Evolutionary conservation across 805 yeast species (phyloP).

Genomic region (Middelhovenomyces tepae): DNA sequence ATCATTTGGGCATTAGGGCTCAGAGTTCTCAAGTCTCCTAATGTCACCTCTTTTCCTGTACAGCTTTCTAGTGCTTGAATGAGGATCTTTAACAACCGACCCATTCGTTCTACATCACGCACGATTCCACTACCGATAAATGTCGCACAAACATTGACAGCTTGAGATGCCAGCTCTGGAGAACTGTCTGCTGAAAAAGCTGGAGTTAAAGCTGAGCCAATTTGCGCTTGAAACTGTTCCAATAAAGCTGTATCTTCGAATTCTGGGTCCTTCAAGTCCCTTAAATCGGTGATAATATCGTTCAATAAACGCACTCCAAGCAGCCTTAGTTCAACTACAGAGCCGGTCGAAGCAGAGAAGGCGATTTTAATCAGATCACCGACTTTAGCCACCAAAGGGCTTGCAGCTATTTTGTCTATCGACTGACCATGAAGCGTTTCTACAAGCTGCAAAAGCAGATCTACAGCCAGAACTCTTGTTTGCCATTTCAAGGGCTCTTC

Average conservation of each 20-base stretch:
- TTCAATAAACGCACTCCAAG: conserved; percentile 62
- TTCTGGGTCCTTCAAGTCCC: conserved; percentile 59
- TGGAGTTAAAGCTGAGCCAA: conserved; percentile 81
- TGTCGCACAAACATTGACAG: conserved; percentile 69
- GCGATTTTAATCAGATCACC: conserved; percentile 67
- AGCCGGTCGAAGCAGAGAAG: conserved; percentile 72
- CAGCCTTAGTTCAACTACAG: conserved; percentile 49
- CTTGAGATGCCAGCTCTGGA: conserved; percentile 64
- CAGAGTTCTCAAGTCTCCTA: conserved; percentile 29
- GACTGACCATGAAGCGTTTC: conserved; percentile 16
- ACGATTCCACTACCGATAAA: conserved; percentile 58
- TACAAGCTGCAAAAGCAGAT: conserved; percentile 26
- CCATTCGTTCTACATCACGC: conserved; percentile 37
- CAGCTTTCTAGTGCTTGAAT: conserved; percentile 56
- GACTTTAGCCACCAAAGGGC: conserved; percentile 21
- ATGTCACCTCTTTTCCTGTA: conserved; percentile 25
- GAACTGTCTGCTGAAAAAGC: conserved; percentile 70
- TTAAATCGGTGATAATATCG: conserved; percentile 50
- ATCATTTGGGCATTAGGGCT: conserved; percentile 30
- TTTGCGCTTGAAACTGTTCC: conserved; percentile 92
- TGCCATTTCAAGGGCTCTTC: conserved; percentile 36
- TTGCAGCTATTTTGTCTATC: conserved; percentile 14
- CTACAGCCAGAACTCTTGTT: conserved; percentile 32
- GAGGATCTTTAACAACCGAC: conserved; percentile 54
- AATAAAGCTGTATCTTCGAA: conserved; percentile 62